Percentiles rank a stretch among this genome's conserved stretches.
Evolutionary conservation across 495 filamentous ascomycete species (phyloP).

Genomic region (Penicillium mononematosum): DNA sequence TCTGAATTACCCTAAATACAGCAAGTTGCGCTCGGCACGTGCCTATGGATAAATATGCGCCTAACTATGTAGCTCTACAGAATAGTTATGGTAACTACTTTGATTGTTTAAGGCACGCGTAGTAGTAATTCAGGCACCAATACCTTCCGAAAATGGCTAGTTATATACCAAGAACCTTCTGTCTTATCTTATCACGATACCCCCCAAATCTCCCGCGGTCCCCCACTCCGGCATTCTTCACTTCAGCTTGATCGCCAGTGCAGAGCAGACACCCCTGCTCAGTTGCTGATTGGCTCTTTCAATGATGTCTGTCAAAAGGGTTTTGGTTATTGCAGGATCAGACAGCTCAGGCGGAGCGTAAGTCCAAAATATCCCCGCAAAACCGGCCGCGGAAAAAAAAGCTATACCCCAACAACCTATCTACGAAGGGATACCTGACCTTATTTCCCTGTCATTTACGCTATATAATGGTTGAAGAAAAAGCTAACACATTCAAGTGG

Average conservation of each 20-base stretch:
- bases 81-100: too few relatives aligned
- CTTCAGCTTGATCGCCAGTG: background rate
- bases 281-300: constrained; percentile 16
- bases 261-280: background rate
- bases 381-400: background rate
- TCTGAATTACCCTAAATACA: too few relatives aligned
- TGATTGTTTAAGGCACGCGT: too few relatives aligned
- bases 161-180: background rate
- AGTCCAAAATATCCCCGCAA: constrained; percentile 30
- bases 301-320: constrained; percentile 49
- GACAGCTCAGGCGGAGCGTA: constrained; percentile 88
- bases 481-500: constrained; percentile 54
- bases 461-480: background rate
- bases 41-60: too few relatives aligned
- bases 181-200: constrained; percentile 19
- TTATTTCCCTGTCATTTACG: background rate
- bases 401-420: background rate
- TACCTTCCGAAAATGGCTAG: too few relatives aligned
- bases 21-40: too few relatives aligned
- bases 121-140: too few relatives aligned
- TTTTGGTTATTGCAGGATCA: constrained; percentile 81
- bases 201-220: background rate
- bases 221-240: constrained; percentile 12
- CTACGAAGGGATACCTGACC: background rate
- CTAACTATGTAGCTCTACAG: too few relatives aligned